Percentiles rank a stretch among this genome's conserved stretches.
Conservation (phyloP, 495 filamentous ascomycete genomes). For the Oleoguttula mirabilis region DNA sequence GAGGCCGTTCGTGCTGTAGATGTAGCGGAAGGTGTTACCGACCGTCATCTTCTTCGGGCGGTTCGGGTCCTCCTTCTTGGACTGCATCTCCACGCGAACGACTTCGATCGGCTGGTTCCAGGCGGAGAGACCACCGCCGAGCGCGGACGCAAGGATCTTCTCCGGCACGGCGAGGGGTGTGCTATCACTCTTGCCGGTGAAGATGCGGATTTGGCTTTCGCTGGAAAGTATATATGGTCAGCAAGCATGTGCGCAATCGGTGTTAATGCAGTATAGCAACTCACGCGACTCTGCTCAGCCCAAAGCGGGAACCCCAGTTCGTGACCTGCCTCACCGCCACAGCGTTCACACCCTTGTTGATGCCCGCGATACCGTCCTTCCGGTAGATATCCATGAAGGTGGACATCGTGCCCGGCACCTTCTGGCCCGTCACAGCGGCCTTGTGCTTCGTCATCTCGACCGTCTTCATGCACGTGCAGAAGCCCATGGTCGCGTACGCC, state of each 20-base stretch:
- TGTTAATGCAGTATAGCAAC: too few relatives aligned
- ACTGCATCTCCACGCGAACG: constrained; percentile 99
- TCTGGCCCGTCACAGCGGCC: constrained; percentile 67
- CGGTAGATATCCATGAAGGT: constrained; percentile 98
- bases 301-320: constrained; percentile 97
- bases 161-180: constrained; percentile 66
- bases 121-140: constrained; percentile 87
- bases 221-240: constrained; percentile 1
- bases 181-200: constrained; percentile 65
- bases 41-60: constrained; percentile 98
- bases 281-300: constrained; percentile 67
- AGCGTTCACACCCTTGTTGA: constrained; percentile 97
- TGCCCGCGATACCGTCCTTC: constrained; percentile 84
- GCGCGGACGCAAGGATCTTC: constrained; percentile 76
- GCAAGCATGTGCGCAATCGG: not conserved
- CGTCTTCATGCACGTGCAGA: constrained; percentile 99
- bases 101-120: constrained; percentile 99
- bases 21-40: constrained; percentile 81
- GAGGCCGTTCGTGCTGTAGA: constrained; percentile 77
- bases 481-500: constrained; percentile 98
- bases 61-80: constrained; percentile 94
- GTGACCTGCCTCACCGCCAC: constrained; percentile 98
- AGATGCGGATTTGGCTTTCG: constrained; percentile 71
- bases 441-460: constrained; percentile 99
- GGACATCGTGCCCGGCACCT: constrained; percentile 74